Evolutionary conservation across 345 rosid species (phyloP).

Genomic region (Acer negundo): DNA sequence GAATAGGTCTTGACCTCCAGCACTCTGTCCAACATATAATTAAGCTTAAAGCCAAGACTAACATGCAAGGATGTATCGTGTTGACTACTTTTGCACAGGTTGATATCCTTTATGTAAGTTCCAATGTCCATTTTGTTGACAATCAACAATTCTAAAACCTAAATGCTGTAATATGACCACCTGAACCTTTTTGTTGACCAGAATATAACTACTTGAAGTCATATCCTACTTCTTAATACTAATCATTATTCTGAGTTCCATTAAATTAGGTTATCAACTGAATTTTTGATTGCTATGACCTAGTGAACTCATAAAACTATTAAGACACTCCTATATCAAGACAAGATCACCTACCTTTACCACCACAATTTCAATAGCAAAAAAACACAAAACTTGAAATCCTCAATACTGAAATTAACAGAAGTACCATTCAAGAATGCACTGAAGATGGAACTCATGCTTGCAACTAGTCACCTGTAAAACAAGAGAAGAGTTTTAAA

Average conservation of each 20-base stretch:
- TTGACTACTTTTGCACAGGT: background rate
- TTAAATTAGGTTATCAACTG: background rate
- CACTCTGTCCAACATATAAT: too few relatives aligned
- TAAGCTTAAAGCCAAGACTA: background rate
- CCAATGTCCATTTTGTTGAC: background rate
- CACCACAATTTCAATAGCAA: background rate
- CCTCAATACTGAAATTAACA: background rate
- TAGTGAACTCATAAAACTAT: background rate
- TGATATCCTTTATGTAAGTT: background rate
- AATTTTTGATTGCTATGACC: background rate
- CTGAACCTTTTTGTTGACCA: background rate
- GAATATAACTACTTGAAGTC: too few relatives aligned
- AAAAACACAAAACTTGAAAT: background rate
- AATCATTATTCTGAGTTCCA: background rate
- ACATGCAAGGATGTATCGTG: background rate
- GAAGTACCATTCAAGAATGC: constrained; percentile 90
- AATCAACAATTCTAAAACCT: background rate
- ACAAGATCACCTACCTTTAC: background rate
- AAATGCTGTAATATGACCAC: background rate
- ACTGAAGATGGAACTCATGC: constrained; percentile 98
- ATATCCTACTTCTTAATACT: background rate
- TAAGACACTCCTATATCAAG: background rate
- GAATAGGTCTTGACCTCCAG: too few relatives aligned
- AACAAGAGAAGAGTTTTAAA: background rate
- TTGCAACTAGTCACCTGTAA: constrained; percentile 85